phyloP scores from a whole-genome alignment of 2,329 filamentous ascomycete species.

The Colletotrichum graminicola region DNA sequence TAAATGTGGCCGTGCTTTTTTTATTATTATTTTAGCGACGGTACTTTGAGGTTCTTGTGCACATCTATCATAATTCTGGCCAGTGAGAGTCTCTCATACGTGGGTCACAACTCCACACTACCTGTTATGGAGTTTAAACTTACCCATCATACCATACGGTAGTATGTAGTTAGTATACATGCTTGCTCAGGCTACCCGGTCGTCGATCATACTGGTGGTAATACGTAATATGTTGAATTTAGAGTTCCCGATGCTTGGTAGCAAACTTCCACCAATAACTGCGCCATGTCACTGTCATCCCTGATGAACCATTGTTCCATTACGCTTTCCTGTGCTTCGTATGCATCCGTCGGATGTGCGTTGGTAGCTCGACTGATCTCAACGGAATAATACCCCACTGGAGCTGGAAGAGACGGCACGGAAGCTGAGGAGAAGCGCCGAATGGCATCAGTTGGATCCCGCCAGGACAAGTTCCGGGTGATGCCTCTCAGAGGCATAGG shows the following conservation, averaged over 20 bases:
- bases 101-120: no score
- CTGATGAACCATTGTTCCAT: conserved; percentile 6
- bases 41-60: no score
- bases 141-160: no score
- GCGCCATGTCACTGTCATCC: conserved; percentile 16
- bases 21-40: no score
- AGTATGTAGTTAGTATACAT: no score
- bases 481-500: conserved; percentile 25
- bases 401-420: conserved; percentile 29
- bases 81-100: no score
- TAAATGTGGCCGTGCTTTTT: no score
- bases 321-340: conserved; percentile 4
- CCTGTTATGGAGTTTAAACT: no score
- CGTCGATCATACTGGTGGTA: conserved; percentile 12
- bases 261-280: conserved; percentile 38
- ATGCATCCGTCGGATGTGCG: conserved; percentile 1
- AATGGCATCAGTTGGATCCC: conserved; percentile 3
- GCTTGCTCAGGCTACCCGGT: conserved; percentile 6
- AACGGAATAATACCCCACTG: not conserved
- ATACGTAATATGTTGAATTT: conserved; percentile 36
- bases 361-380: not conserved
- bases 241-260: conserved; percentile 27
- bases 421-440: conserved; percentile 12
- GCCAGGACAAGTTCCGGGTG: conserved; percentile 26
- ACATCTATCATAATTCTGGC: no score